Conservation (phyloP, 148 eudicot species). For the Arctostaphylos glauca region DNA sequence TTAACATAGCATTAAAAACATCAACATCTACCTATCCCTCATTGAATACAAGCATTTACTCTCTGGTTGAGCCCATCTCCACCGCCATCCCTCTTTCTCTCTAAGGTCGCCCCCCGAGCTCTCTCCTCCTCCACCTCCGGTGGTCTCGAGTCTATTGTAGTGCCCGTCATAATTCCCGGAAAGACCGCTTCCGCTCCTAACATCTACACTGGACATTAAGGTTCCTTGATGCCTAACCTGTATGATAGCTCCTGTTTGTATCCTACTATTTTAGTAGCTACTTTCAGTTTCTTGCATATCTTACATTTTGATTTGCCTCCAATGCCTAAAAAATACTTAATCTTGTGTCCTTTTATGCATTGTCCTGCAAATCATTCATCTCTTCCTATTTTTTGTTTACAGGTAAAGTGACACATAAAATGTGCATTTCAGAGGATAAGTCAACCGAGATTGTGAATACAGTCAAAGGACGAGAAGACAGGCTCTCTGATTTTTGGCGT, state of each 20-base stretch:
- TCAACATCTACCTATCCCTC: too few species aligned
- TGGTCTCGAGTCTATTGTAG: too few species aligned
- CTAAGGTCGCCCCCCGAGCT: too few species aligned
- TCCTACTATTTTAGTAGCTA: neutral
- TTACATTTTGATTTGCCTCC: neutral
- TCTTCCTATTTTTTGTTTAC: neutral
- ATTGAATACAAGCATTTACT: too few species aligned
- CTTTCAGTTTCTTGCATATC: neutral
- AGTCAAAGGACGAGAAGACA: constrained; percentile 26
- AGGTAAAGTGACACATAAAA: constrained; percentile 13
- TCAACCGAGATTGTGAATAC: constrained; percentile 29
- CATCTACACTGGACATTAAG: too few species aligned
- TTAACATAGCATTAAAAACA: too few species aligned
- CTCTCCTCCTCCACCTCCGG: too few species aligned
- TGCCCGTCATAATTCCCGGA: too few species aligned
- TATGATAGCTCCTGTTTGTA: neutral
- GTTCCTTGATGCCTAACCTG: neutral
- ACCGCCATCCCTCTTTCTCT: too few species aligned
- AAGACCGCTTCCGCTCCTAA: too few species aligned
- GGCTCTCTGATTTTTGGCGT: constrained; percentile 46
- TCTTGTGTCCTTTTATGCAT: neutral
- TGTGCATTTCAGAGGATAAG: constrained; percentile 24
- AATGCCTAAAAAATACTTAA: neutral
- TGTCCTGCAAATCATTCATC: neutral
- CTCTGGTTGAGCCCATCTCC: too few species aligned